Base-by-base conservation (phyloP, 257 asterid species). In the Cruciata laevipes region DNA sequence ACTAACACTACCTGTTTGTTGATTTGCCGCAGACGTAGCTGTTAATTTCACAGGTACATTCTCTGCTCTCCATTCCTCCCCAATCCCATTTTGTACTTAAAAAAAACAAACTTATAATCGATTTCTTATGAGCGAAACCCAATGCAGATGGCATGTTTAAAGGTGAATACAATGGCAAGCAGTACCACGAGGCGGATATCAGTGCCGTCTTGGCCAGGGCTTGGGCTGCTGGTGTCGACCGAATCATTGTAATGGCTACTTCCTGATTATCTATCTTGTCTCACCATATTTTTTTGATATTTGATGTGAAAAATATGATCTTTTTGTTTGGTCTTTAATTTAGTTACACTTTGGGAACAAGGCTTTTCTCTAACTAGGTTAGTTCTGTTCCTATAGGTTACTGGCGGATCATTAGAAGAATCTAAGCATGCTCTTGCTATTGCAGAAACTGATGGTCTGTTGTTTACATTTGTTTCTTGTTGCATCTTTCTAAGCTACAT, bases 141-240 rank as follows among this genome's bases (percentile, higher is more conserved):
- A 32, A 18, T 76, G 25, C 86, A 93, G 99, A 93, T 85, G 80
- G 89, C 47, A 93, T 93, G 99, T 93, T 88, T 70, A 85, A 78
- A 84, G 99, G 99, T 73, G 74, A 86, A 66, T 93, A 93, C 88
- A 86, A 93, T 67, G 97, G 99, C 69, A 93, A 93, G 81, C 95
- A 85, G 56, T 79, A 79, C 73, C 99, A 93, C 63, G 84, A 70
- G 12, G 83, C 96, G 51, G 99, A 93, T 76, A 86, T 93, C 76
- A 76, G 86, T 71, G 69, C 96, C 37, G 97, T 93, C 61, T 84
- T 93, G 66, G 80, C 71, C 79, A 85, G 99, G 85, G 99, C 99
- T 70, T 93, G 99, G 97, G 77, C 76, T 73, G 90, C 99, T 32
- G 97, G 99, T 38, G 95, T 90, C 57, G 95, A 93, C 67, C 87